Base-by-base conservation (phyloP, 1,284 basidiomycete species). In the Boletus semigastroideus region DNA sequence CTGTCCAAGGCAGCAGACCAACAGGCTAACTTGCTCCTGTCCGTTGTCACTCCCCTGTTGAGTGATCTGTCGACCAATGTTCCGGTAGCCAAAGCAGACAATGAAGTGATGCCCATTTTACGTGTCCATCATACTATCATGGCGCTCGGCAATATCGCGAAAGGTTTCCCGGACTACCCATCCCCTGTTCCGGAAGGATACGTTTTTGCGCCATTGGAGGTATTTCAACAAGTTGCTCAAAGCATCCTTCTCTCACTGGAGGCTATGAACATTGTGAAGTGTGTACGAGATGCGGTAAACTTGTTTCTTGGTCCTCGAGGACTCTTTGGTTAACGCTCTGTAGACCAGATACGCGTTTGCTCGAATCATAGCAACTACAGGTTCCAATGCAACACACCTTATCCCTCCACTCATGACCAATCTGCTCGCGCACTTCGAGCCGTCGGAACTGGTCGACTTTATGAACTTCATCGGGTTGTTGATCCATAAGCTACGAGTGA, bases 91-190 rank as follows among this genome's bases (percentile, higher is more conserved):
- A 77, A 82, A 59, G 80, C 80, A 14, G 65, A 73, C 3, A 75
- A 79, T 47, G 89, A 93, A 60, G 72, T 90, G 8, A 69, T 87
- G 42, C 81, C 89, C 6, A 86, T 98, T 58, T 77, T 98, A 42
- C 87, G 87, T 67, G 85, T 94, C n/a, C 97, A 99, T 65, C 96
- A 99, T 72, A 80, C 90, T 59, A 91, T 99, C 65, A 90, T 98
- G 82, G 96, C 95, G 1, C 78, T 98, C 13, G 95, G 95, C 16
- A 93, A 92, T 63, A 84, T 99, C 49, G 92, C 94, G 43, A 98
- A 98, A 73, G 98, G 98, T 9, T 99, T 99, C 74, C 97, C 97
- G 0, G 89, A 92, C 65, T 89, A 86, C 61, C 87, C 87, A 28
- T 84, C 81, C 30, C 78, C 81, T 11, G 74, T 87, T 5, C 82